A percentile compares a stretch with the other conserved stretches of the same genome.
Evolutionary conservation across 345 rosid genomes (phyloP).

Genomic region (Lepidium sativum): DNA sequence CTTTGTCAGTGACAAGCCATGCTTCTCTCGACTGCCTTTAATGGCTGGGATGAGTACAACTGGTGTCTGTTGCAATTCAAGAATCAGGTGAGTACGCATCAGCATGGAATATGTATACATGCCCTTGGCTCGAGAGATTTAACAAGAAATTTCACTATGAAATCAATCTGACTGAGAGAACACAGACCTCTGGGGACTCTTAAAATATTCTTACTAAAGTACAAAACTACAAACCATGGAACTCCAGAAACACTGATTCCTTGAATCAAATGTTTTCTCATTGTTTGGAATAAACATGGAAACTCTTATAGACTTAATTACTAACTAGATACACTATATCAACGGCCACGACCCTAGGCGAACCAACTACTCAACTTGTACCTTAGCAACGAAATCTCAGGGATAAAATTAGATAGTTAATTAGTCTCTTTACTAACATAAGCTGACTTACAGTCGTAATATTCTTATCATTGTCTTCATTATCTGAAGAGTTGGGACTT

Average conservation of each 20-base stretch:
- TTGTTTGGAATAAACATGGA: too few relatives aligned
- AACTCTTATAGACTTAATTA: too few relatives aligned
- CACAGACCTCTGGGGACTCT: not conserved
- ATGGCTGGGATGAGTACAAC: conserved; percentile 61
- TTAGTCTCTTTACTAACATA: conserved; percentile 24
- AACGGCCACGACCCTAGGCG: not conserved
- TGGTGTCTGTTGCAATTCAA: conserved; percentile 23
- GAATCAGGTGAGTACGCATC: not conserved
- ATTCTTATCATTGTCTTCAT: conserved; percentile 27
- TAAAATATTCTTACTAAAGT: not conserved
- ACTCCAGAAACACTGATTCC: not conserved
- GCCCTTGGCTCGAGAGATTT: not conserved
- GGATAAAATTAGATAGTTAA: not conserved
- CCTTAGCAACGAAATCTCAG: not conserved
- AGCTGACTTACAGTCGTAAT: conserved; percentile 25
- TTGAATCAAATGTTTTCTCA: not conserved
- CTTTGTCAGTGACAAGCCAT: conserved; percentile 36
- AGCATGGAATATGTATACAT: not conserved
- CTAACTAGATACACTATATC: not conserved
- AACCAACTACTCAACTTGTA: not conserved
- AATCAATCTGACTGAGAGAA: not conserved
- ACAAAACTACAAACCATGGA: not conserved
- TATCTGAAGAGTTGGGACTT: conserved; percentile 20
- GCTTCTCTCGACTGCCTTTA: conserved; percentile 78
- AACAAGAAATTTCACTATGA: not conserved